Evolutionary conservation across 805 yeast species (phyloP).

Genomic region (Citeromyces matritensis): DNA sequence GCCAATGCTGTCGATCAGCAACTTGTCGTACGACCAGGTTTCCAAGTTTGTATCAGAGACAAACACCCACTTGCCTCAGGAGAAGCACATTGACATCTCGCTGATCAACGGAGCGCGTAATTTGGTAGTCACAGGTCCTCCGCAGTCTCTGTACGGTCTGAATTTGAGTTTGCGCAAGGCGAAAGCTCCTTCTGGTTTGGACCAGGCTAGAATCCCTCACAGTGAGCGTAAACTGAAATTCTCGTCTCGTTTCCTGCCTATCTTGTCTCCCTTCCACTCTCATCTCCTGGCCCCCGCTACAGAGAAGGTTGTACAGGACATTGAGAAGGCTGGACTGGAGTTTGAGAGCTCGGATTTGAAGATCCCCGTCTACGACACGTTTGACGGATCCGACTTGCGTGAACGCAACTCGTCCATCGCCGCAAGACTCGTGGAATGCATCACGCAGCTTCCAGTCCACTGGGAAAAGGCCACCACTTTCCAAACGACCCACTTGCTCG

Average conservation of each 20-base stretch:
- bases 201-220: conserved; percentile 88
- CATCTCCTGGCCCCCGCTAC: conserved; percentile 67
- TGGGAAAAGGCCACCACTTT: conserved; percentile 89
- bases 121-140: conserved; percentile 94
- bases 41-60: conserved; percentile 71
- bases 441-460: conserved; percentile 79
- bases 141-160: conserved; percentile 93
- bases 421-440: conserved; percentile 63
- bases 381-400: conserved; percentile 68
- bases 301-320: conserved; percentile 49
- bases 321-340: conserved; percentile 39
- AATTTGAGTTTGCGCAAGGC: conserved; percentile 84
- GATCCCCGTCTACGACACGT: conserved; percentile 89
- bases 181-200: conserved; percentile 87
- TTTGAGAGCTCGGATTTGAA: conserved; percentile 40
- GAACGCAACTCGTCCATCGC: conserved; percentile 34
- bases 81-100: conserved; percentile 82
- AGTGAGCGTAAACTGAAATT: conserved; percentile 90
- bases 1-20: conserved; percentile 94
- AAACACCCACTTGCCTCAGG: conserved; percentile 83
- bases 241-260: conserved; percentile 88
- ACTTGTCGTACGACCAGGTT: conserved; percentile 68
- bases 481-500: conserved; percentile 76
- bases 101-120: conserved; percentile 92
- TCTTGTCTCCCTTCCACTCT: conserved; percentile 94